phyloP scores from a whole-genome alignment of 768 basidiomycete genomes.

The Termitomyces sp. region DNA sequence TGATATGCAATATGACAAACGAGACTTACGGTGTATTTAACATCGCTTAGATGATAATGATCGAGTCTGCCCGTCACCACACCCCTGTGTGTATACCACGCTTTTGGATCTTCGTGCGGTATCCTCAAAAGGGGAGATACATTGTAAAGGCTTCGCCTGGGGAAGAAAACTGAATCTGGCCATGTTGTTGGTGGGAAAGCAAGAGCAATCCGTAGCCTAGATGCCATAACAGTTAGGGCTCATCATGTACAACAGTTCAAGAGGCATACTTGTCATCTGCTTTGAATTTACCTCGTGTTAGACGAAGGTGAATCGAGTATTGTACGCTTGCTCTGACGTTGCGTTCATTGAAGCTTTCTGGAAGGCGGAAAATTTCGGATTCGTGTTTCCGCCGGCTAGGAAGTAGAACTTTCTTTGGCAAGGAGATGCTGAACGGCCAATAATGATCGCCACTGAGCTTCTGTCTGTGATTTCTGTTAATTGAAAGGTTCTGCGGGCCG shows the following conservation, averaged over 20 bases:
- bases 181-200: conserved; percentile 30
- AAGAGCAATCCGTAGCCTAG: conserved; percentile 27
- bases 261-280: conserved; percentile 29
- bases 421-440: conserved; percentile 35
- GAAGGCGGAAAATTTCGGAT: conserved; percentile 26
- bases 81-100: conserved; percentile 31
- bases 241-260: not conserved
- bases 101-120: conserved; percentile 35
- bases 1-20: not conserved
- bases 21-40: conserved; percentile 30
- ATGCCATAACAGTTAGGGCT: not conserved
- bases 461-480: conserved; percentile 20
- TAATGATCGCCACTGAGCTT: conserved; percentile 29
- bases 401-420: conserved; percentile 35
- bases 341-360: conserved; percentile 36
- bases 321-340: conserved; percentile 32
- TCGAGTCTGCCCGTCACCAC: conserved; percentile 27
- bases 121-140: conserved; percentile 27
- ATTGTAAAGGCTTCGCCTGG: conserved; percentile 33
- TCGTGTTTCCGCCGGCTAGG: conserved; percentile 13
- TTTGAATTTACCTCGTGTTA: conserved; percentile 28
- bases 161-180: conserved; percentile 27
- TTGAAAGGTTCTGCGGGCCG: not conserved
- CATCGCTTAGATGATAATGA: conserved; percentile 22
- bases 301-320: conserved; percentile 31